phyloP scores from a whole-genome alignment of 768 basidiomycete genomes.

The Auriscalpium orientale region DNA sequence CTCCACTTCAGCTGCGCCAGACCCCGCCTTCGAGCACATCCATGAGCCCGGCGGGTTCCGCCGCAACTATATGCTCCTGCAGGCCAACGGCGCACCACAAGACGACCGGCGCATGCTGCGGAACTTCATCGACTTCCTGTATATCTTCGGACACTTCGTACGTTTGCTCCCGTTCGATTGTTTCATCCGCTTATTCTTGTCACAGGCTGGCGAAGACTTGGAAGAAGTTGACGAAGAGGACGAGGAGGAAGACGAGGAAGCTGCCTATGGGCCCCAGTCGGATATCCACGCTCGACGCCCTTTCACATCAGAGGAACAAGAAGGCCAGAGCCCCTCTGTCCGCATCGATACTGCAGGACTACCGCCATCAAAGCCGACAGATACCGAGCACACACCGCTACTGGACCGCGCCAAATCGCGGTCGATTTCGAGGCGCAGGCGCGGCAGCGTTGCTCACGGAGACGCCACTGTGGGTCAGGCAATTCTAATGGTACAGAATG shows the following conservation, averaged over 20 bases:
- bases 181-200: conserved; percentile 2
- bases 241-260: conserved; percentile 36
- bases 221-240: conserved; percentile 63
- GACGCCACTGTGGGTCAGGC: conserved; percentile 90
- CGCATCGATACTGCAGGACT: conserved; percentile 1
- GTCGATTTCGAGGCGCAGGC: conserved; percentile 48
- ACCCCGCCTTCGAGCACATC: conserved; percentile 87
- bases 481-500: conserved; percentile 67
- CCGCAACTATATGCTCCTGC: conserved; percentile 75
- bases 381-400: conserved; percentile 48
- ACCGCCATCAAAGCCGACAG: conserved; percentile 8
- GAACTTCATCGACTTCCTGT: conserved; percentile 92
- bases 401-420: conserved; percentile 34
- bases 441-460: conserved; percentile 58
- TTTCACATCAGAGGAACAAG: neutral
- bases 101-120: conserved; percentile 48
- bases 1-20: conserved; percentile 38
- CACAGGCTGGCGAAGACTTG: conserved; percentile 76
- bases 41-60: conserved; percentile 94
- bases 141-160: conserved; percentile 94
- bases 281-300: neutral
- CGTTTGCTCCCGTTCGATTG: conserved; percentile 25
- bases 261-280: neutral
- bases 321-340: neutral
- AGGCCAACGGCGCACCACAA: conserved; percentile 52